These are phyloP conservation scores for Aspergillus niger DNA, from an alignment of 2,329 filamentous ascomycete species.

Conservation along the genomic window DNA sequence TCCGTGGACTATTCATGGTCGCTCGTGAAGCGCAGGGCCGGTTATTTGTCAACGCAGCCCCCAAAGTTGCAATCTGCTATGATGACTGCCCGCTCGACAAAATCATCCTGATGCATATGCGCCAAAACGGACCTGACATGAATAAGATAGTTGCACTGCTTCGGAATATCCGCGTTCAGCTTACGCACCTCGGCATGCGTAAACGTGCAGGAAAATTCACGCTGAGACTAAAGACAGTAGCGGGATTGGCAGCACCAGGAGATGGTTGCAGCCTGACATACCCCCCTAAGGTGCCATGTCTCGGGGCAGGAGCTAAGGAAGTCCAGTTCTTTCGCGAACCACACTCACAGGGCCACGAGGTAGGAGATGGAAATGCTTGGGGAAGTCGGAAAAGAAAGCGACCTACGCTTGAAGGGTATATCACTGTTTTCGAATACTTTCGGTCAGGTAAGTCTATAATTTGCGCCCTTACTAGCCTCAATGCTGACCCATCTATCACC, in stretches of 20 bases:
- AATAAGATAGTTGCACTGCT: background rate
- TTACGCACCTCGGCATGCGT: background rate
- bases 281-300: background rate
- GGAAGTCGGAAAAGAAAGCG: background rate
- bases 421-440: constrained; percentile 27
- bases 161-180: background rate
- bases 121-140: background rate
- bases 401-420: constrained; percentile 11
- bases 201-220: constrained; percentile 1
- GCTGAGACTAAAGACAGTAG: background rate
- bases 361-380: background rate
- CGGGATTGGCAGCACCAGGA: background rate
- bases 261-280: background rate
- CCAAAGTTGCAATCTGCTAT: constrained; percentile 1
- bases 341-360: background rate
- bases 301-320: constrained; percentile 6
- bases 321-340: constrained; percentile 5
- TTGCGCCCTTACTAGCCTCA: background rate
- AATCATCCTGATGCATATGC: background rate
- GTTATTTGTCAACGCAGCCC: background rate
- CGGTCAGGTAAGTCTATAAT: constrained; percentile 13
- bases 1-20: background rate
- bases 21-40: background rate
- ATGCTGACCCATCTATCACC: background rate
- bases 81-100: background rate